Conservation (phyloP, 495 filamentous ascomycete species). For the Podospora comata region DNA sequence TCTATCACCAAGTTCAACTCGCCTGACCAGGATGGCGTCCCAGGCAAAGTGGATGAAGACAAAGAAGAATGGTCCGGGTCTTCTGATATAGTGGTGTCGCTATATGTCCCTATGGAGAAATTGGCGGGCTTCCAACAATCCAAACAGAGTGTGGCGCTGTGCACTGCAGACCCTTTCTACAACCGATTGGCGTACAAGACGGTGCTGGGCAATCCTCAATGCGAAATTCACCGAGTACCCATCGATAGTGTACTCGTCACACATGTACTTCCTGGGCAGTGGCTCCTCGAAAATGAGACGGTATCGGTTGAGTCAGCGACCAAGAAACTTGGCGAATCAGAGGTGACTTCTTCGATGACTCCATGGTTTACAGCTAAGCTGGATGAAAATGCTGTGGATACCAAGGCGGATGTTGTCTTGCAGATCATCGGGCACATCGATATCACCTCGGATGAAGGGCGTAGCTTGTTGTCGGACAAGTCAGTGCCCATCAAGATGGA, state of each 20-base stretch:
- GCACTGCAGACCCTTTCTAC: slow-evolving; percentile 6
- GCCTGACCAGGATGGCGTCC: slow-evolving; percentile 25
- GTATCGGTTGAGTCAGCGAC: neutral
- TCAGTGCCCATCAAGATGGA: slow-evolving; percentile 29
- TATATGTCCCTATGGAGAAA: slow-evolving; percentile 34
- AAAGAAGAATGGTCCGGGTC: slow-evolving; percentile 32
- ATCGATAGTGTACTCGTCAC: neutral
- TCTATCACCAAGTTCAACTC: slow-evolving; percentile 23
- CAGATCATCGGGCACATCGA: slow-evolving; percentile 31
- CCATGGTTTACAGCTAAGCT: slow-evolving; percentile 15
- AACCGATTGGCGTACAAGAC: neutral
- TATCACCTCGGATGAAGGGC: slow-evolving; percentile 27
- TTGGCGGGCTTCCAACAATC: slow-evolving; percentile 29
- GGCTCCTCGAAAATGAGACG: neutral
- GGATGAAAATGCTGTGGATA: neutral
- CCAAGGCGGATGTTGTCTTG: slow-evolving; percentile 19
- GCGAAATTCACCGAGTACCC: neutral
- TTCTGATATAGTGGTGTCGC: slow-evolving; percentile 41
- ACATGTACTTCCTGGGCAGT: neutral
- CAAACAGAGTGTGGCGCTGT: slow-evolving; percentile 19
- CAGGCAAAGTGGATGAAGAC: slow-evolving; percentile 23
- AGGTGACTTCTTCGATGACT: neutral
- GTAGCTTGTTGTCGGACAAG: slow-evolving; percentile 30
- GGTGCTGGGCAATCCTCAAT: neutral
- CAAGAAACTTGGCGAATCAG: neutral